A percentile compares a stretch with the other conserved stretches of the same genome.
Evolutionary conservation across 1,139 yeast genomes (phyloP).

Genomic region (Eremothecium coryli): DNA sequence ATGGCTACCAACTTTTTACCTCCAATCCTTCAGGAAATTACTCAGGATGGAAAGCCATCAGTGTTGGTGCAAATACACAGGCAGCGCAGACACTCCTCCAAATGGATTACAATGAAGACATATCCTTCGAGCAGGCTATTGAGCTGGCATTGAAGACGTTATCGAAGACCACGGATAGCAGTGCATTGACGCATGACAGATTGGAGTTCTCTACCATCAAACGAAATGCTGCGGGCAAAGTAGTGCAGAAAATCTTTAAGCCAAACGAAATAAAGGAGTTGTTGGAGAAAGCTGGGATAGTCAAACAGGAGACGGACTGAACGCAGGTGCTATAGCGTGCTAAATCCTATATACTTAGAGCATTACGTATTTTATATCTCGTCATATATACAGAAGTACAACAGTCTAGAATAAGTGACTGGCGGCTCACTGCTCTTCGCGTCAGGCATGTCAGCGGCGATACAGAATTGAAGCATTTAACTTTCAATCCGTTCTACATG

Average conservation of each 20-base stretch:
- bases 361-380: too few species aligned
- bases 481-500: too few species aligned
- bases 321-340: background rate
- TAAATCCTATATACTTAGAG: slow-evolving; percentile 1
- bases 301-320: slow-evolving; percentile 40
- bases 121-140: slow-evolving; percentile 69
- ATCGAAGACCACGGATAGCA: slow-evolving; percentile 88
- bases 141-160: slow-evolving; percentile 85
- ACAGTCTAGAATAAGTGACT: too few species aligned
- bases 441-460: too few species aligned
- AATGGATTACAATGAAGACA: slow-evolving; percentile 85
- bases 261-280: slow-evolving; percentile 68
- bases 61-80: slow-evolving; percentile 92
- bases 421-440: too few species aligned
- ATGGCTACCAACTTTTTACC: slow-evolving; percentile 85
- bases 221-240: slow-evolving; percentile 39
- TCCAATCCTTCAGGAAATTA: slow-evolving; percentile 97
- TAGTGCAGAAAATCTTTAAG: slow-evolving; percentile 67
- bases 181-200: slow-evolving; percentile 77
- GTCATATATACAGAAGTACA: too few species aligned
- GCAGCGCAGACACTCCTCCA: slow-evolving; percentile 93
- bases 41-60: slow-evolving; percentile 97
- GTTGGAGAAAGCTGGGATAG: slow-evolving; percentile 65
- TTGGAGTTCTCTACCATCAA: slow-evolving; percentile 81
- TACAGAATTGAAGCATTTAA: too few species aligned